A percentile compares a stretch with the other conserved stretches of the same genome.
Evolutionary conservation across 805 yeast species (phyloP).

Genomic region (Kregervanrija delftensis): DNA sequence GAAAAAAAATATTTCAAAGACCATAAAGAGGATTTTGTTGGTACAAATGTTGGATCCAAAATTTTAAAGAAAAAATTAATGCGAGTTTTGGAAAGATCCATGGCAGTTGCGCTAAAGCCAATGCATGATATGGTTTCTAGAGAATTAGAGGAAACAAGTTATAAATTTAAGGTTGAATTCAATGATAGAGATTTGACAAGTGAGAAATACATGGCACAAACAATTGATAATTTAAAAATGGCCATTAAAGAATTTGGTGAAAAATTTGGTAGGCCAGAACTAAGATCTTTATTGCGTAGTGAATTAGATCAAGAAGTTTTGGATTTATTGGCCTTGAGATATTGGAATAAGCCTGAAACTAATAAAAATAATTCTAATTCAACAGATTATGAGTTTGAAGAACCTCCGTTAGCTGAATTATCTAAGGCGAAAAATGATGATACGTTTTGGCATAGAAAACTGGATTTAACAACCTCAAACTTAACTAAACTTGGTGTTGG

Average conservation of each 20-base stretch:
- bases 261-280: slow-evolving; percentile 74
- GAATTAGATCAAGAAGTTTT: slow-evolving; percentile 86
- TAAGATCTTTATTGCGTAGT: slow-evolving; percentile 68
- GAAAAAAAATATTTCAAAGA: slow-evolving; percentile 60
- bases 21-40: slow-evolving; percentile 50
- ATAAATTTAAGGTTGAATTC: slow-evolving; percentile 91
- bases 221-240: slow-evolving; percentile 78
- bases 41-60: slow-evolving; percentile 71
- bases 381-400: slow-evolving; percentile 22
- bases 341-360: slow-evolving; percentile 74
- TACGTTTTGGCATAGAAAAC: slow-evolving; percentile 78
- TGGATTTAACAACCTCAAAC: slow-evolving; percentile 77
- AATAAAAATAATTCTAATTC: slow-evolving; percentile 12
- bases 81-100: slow-evolving; percentile 79
- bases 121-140: slow-evolving; percentile 79
- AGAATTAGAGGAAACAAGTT: slow-evolving; percentile 89
- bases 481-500: slow-evolving; percentile 94
- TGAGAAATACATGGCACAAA: slow-evolving; percentile 87
- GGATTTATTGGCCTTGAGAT: slow-evolving; percentile 80
- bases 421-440: slow-evolving; percentile 57
- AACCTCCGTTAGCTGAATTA: slow-evolving; percentile 50
- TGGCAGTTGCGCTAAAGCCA: slow-evolving; percentile 85
- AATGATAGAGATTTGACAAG: slow-evolving; percentile 93
- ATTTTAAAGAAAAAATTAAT: slow-evolving; percentile 73
- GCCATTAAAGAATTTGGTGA: slow-evolving; percentile 83